Evolutionary conservation across 441 rosid genomes (phyloP), one percentile per base, ranked within the genome.

Genomic region (Croton setiger): DNA sequence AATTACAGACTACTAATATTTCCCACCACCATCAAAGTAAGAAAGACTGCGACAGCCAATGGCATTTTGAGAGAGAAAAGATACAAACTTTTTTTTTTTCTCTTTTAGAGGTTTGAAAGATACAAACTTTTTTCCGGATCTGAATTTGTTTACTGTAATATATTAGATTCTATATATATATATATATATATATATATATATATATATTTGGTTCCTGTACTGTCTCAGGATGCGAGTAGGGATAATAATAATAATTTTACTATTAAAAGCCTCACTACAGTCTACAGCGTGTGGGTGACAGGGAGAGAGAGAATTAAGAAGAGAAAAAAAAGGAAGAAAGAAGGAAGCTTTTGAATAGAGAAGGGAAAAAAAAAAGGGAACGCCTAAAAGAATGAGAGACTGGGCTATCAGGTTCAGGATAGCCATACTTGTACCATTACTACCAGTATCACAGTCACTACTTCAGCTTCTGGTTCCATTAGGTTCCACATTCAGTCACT

Each of bases 351-450:
- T 11, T 5, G 60, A 13, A 8, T 55, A 17, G 15, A 31, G 10
- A 47, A 43, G 60, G 7, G 14, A 8, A 35, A 56, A 58, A 45
- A 31, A 60, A 60, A 37, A 35, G 4, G 6, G 39, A 11, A 20
- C 23, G 47, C 47, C 45, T 35, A 27, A 67, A 77, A 75, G 85
- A 71, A 82, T 82, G 85, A 79, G 76, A 79, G 63, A 60, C 78
- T 68, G 80, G 67, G 57, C 69, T 76, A 63, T 55, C 60, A 55
- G 60, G 55, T 51, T 51, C 71, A 64, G 69, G 61, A 37, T 20
- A 74, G 63, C 63, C 60, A 59, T 39, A 53, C 53, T 44, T 21
- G 63, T 33, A 27, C 41, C 12, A 51, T 35, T n/a, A 7, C 66
- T 43, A 11, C 56, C 17, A 27, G 64, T 57, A 23, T 15, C 41